phyloP scores from a whole-genome alignment of 2,329 filamentous ascomycete genomes.

The Claviceps arundinis region DNA sequence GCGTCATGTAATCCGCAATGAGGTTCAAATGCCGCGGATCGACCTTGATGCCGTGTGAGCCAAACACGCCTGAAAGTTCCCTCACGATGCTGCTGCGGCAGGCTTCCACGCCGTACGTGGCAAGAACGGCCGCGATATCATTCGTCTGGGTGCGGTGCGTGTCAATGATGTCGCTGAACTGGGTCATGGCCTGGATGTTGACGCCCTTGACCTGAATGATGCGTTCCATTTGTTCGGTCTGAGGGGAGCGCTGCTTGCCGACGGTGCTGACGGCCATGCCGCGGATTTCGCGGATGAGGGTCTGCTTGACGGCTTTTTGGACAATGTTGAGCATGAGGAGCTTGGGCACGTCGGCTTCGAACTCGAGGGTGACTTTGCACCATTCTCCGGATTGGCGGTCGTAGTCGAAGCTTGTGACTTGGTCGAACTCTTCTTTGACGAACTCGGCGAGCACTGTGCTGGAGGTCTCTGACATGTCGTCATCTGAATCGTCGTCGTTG shows the following conservation, averaged over 20 bases:
- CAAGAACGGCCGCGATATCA: constrained; percentile 75
- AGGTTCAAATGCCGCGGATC: constrained; percentile 87
- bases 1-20: constrained; percentile 97
- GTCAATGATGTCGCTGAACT: constrained; percentile 73
- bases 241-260: constrained; percentile 39
- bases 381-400: constrained; percentile 60
- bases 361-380: constrained; percentile 75
- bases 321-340: constrained; percentile 86
- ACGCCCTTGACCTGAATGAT: constrained; percentile 70
- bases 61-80: constrained; percentile 78
- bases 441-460: constrained; percentile 45
- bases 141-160: constrained; percentile 82
- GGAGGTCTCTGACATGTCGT: constrained; percentile 19
- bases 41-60: constrained; percentile 80
- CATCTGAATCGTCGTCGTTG: constrained; percentile 22
- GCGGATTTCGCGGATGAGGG: constrained; percentile 76
- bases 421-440: constrained; percentile 48
- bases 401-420: constrained; percentile 67
- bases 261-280: constrained; percentile 62
- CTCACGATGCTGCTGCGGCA: constrained; percentile 75
- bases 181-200: constrained; percentile 83
- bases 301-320: constrained; percentile 62
- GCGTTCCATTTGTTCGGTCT: constrained; percentile 21
- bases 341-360: constrained; percentile 69
- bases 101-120: constrained; percentile 85